Conservation (phyloP, 208 protist genomes). For the Trypanosoma lewisi region DNA sequence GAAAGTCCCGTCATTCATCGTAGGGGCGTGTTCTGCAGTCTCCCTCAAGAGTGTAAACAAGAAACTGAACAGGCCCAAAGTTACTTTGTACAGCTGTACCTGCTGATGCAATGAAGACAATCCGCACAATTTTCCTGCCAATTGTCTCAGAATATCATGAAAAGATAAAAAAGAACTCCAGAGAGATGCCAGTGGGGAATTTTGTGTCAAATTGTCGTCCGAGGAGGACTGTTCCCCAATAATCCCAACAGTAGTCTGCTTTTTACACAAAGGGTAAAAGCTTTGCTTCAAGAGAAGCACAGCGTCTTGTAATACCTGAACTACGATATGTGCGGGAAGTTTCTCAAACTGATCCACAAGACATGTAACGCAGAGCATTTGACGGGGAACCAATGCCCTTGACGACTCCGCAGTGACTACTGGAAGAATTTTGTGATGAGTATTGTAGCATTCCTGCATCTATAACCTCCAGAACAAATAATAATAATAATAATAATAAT, state of each 20-base stretch:
- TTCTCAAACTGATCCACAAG: conserved; percentile 18
- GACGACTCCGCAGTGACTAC: neutral
- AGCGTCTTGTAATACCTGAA: conserved; percentile 20
- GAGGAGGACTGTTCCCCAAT: neutral
- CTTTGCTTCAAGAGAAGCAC: conserved; percentile 19
- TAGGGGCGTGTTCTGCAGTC: neutral
- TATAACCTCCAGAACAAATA: neutral
- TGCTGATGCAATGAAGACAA: conserved; percentile 14
- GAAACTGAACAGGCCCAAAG: conserved; percentile 16
- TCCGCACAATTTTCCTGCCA: conserved; percentile 14
- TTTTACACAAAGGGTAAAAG: conserved; percentile 11
- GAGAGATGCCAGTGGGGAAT: neutral
- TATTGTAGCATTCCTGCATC: conserved; percentile 25
- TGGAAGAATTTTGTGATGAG: conserved; percentile 23
- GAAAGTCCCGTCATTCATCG: neutral
- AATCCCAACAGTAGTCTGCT: neutral
- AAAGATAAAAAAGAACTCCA: conserved; percentile 13
- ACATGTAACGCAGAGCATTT: conserved; percentile 23
- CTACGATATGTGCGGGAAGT: neutral
- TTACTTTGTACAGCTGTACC: conserved; percentile 15
- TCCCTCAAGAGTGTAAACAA: conserved; percentile 18
- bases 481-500: neutral
- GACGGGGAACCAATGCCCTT: conserved; percentile 4
- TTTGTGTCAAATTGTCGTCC: neutral
- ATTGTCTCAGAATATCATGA: conserved; percentile 1